These are phyloP conservation scores for Arxiozyma bovina DNA, from an alignment of 1,139 yeast species.

Conservation along the genomic window DNA sequence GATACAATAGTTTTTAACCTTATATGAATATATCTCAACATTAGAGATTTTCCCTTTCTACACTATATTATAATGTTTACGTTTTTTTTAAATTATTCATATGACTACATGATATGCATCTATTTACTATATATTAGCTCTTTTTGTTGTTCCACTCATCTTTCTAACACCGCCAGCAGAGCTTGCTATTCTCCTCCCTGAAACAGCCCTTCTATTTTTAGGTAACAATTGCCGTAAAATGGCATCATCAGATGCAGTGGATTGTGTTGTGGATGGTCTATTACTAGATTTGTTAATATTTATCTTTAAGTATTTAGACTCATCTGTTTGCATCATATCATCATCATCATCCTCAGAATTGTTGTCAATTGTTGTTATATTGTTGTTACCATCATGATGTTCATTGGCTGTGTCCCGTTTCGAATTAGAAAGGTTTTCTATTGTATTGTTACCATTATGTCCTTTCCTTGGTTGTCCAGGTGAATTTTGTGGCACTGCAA, in stretches of 20 bases:
- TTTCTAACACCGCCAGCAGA: constrained; percentile 30
- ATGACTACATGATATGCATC: not conserved
- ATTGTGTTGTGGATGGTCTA: constrained; percentile 5
- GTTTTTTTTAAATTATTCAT: not conserved
- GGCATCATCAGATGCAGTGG: constrained; percentile 8
- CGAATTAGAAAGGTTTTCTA: constrained; percentile 24
- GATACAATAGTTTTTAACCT: too few relatives aligned
- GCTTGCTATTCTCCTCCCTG: constrained; percentile 29
- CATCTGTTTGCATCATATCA: constrained; percentile 13
- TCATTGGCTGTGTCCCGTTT: constrained; percentile 4
- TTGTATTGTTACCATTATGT: constrained; percentile 32
- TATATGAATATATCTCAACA: not conserved
- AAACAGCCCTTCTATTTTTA: constrained; percentile 24
- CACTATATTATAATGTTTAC: not conserved
- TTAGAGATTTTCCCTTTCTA: not conserved
- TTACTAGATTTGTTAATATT: not conserved
- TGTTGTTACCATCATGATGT: constrained; percentile 3
- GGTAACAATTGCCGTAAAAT: constrained; percentile 26
- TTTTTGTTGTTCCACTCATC: constrained; percentile 27
- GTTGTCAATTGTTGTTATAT: constrained; percentile 11
- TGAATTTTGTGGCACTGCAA: constrained; percentile 72
- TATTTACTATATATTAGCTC: constrained; percentile 5
- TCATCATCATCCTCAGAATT: constrained; percentile 21
- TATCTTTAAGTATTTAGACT: constrained; percentile 1
- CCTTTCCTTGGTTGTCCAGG: constrained; percentile 96